Evolutionary conservation across 2,329 filamentous ascomycete genomes (phyloP).

Genomic region (Diaporthe velutina): DNA sequence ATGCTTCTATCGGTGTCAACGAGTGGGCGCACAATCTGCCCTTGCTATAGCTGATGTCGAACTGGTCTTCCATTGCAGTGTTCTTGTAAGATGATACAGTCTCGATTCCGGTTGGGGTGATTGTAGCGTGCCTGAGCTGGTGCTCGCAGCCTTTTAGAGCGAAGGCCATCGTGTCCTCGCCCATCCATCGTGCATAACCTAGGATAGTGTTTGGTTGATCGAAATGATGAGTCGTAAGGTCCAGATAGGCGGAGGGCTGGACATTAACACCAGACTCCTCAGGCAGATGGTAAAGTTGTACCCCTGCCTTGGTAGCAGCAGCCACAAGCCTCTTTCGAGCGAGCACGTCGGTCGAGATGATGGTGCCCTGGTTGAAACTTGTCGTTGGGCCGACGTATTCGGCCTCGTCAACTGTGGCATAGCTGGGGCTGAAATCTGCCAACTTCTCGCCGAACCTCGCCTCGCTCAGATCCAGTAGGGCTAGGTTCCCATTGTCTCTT

Average conservation of each 20-base stretch:
- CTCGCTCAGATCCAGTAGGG: conserved; percentile 56
- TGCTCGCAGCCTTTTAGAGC: conserved; percentile 57
- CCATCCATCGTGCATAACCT: conserved; percentile 60
- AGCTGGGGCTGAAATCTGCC: conserved; percentile 44
- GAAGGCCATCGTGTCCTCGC: conserved; percentile 58
- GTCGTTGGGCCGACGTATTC: conserved; percentile 11
- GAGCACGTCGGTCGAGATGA: conserved; percentile 53
- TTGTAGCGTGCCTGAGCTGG: conserved; percentile 60
- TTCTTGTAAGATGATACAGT: conserved; percentile 52
- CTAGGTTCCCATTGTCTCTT: conserved; percentile 63
- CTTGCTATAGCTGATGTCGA: conserved; percentile 43
- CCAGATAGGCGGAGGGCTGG: conserved; percentile 42
- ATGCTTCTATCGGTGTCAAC: conserved; percentile 58
- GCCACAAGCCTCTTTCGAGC: conserved; percentile 46
- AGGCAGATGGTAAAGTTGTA: conserved; percentile 52
- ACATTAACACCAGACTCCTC: conserved; percentile 35
- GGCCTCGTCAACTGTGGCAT: conserved; percentile 38
- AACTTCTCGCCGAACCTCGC: conserved; percentile 50
- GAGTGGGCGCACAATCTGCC: conserved; percentile 53
- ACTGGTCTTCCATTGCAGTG: conserved; percentile 43
- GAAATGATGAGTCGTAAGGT: conserved; percentile 40
- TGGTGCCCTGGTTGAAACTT: conserved; percentile 45
- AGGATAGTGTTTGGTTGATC: conserved; percentile 39
- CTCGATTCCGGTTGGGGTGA: conserved; percentile 60
- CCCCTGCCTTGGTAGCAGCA: conserved; percentile 50